These are phyloP conservation scores for Colletotrichum lentis DNA, from an alignment of 2,329 filamentous ascomycete genomes.

Conservation along the genomic window DNA sequence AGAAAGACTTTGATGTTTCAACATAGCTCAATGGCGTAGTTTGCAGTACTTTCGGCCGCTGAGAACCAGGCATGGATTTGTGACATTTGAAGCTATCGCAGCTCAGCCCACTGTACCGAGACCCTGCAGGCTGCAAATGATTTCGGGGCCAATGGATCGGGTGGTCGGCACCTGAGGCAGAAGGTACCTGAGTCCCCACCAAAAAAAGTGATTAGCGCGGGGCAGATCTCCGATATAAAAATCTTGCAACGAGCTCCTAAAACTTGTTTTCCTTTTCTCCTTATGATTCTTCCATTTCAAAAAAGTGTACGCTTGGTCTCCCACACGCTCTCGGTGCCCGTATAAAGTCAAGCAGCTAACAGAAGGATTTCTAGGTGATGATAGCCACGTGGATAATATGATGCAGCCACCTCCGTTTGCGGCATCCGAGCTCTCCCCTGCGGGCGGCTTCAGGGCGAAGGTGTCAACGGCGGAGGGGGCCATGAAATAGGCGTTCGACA, in stretches of 20 bases:
- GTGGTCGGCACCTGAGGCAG: conserved; percentile 26
- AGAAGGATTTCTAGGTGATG: conserved; percentile 80
- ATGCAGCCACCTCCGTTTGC: conserved; percentile 73
- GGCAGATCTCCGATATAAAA: conserved; percentile 49
- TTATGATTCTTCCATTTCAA: conserved; percentile 99
- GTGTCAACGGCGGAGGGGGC: conserved; percentile 69
- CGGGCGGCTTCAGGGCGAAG: conserved; percentile 88
- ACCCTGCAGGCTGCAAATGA: neutral
- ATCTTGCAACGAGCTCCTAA: conserved; percentile 44
- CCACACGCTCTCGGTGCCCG: conserved; percentile 26
- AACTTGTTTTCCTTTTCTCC: conserved; percentile 60
- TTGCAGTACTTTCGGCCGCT: neutral
- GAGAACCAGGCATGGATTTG: neutral
- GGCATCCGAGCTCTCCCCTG: conserved; percentile 83
- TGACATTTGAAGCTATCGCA: conserved; percentile 34
- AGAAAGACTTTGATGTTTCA: neutral
- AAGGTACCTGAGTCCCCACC: conserved; percentile 43
- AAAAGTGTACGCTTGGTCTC: conserved; percentile 75
- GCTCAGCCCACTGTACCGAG: conserved; percentile 20
- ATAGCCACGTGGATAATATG: conserved; percentile 98
- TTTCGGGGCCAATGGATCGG: conserved; percentile 4
- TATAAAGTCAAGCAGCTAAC: conserved; percentile 2
- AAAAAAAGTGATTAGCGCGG: conserved; percentile 38
- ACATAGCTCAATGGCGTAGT: conserved; percentile 10
- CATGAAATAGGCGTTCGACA: conserved; percentile 99